phyloP scores from a whole-genome alignment of 768 basidiomycete species.

The Mycena haematopus region DNA sequence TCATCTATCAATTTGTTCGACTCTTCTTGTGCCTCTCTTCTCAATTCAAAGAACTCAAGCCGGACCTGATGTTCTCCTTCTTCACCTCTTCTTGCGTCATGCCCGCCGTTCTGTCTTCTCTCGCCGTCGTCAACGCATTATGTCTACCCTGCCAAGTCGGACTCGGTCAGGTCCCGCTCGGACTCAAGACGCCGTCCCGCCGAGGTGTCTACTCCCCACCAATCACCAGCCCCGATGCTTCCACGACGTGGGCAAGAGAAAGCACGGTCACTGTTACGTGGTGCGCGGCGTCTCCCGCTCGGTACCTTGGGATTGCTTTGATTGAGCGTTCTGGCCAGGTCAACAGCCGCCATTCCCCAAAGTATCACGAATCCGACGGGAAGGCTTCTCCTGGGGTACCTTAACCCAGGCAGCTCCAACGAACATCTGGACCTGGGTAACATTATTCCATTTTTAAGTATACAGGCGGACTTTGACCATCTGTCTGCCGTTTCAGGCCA shows the following conservation, averaged over 20 bases:
- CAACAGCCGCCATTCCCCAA: constrained; percentile 42
- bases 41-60: constrained; percentile 34
- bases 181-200: constrained; percentile 28
- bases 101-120: constrained; percentile 31
- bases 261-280: constrained; percentile 49
- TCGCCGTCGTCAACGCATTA: constrained; percentile 32
- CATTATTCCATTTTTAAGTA: background rate
- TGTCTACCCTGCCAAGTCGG: constrained; percentile 38
- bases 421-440: constrained; percentile 57
- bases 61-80: constrained; percentile 42
- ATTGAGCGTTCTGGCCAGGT: constrained; percentile 40
- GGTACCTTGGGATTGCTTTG: constrained; percentile 19
- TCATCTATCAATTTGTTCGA: constrained; percentile 21
- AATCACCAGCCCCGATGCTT: constrained; percentile 46
- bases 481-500: constrained; percentile 41
- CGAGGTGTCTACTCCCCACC: constrained; percentile 48
- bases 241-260: constrained; percentile 49
- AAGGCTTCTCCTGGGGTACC: constrained; percentile 51
- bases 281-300: constrained; percentile 39
- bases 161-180: constrained; percentile 7
- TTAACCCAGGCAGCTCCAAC: constrained; percentile 42
- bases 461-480: constrained; percentile 9
- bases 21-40: constrained; percentile 16
- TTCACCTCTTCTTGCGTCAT: constrained; percentile 33
- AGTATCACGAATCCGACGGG: constrained; percentile 45